phyloP scores from a whole-genome alignment of 169 alveolate species.

The Plasmodium relictum region DNA sequence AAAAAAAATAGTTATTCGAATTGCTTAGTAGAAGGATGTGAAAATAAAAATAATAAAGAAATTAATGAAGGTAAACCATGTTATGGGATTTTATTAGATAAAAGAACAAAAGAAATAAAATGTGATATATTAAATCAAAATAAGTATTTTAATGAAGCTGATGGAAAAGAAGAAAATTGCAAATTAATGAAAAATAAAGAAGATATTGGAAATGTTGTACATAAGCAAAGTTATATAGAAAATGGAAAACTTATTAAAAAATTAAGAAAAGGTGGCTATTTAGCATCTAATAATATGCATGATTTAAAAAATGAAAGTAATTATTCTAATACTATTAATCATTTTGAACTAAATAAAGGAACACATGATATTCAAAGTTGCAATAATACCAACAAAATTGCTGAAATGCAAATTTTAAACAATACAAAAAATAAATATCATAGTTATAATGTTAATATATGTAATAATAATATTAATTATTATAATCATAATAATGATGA shows the following conservation, averaged over 20 bases:
- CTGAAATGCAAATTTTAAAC: constrained; percentile 6
- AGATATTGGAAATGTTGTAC: constrained; percentile 9
- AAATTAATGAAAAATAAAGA: not conserved
- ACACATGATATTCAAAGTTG: not conserved
- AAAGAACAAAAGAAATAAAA: not conserved
- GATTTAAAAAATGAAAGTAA: constrained; percentile 7
- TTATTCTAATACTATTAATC: not conserved
- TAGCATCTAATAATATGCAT: constrained; percentile 3
- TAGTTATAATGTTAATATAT: not conserved
- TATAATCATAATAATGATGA: too few relatives aligned
- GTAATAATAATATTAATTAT: not conserved
- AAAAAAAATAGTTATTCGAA: constrained; percentile 1
- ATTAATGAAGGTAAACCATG: not conserved
- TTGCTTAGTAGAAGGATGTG: not conserved
- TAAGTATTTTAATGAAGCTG: constrained; percentile 3
- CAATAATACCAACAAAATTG: not conserved
- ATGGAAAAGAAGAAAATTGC: not conserved
- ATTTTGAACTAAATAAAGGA: constrained; percentile 6
- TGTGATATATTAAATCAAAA: not conserved
- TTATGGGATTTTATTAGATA: not conserved
- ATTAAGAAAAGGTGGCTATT: not conserved
- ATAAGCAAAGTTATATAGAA: constrained; percentile 9
- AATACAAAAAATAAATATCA: not conserved
- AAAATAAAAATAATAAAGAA: not conserved
- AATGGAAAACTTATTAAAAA: not conserved